These are phyloP conservation scores for Teratosphaeria destructans DNA, from an alignment of 2,329 filamentous ascomycete species.

Conservation along the genomic window DNA sequence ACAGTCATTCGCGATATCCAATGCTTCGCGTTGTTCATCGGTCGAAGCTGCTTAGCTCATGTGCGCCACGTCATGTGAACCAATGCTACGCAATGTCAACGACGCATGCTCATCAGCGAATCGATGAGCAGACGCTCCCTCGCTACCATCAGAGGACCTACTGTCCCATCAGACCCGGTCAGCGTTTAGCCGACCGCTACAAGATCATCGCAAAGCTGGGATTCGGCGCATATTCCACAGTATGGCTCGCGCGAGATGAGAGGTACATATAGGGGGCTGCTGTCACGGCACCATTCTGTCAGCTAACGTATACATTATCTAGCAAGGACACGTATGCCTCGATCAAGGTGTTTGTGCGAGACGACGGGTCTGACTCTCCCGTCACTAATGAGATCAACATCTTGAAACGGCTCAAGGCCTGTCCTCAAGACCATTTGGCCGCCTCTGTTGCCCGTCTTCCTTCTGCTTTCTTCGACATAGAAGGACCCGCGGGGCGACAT, in stretches of 20 bases:
- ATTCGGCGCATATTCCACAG: neutral
- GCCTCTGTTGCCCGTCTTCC: neutral
- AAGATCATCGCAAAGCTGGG: neutral
- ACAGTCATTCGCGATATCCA: no score
- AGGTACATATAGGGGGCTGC: neutral
- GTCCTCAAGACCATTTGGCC: neutral
- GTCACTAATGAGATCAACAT: neutral
- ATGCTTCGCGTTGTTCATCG: no score
- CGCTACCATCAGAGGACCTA: neutral
- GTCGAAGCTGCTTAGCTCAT: no score
- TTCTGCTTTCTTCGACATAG: neutral
- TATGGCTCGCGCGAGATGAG: neutral
- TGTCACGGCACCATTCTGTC: neutral
- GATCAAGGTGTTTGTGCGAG: neutral
- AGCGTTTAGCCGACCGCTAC: neutral
- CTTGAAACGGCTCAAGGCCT: neutral
- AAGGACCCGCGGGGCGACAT: neutral
- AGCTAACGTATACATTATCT: neutral
- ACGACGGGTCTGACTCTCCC: neutral
- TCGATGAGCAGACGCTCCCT: neutral
- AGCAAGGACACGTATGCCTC: neutral
- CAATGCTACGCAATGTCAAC: no score
- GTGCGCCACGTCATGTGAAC: no score
- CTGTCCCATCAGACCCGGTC: neutral
- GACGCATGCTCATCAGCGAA: neutral